A percentile compares a stretch with the other conserved stretches of the same genome.
Evolutionary conservation across 2,329 filamentous ascomycete genomes (phyloP).

Genomic region (Incumbomyces delicatus): DNA sequence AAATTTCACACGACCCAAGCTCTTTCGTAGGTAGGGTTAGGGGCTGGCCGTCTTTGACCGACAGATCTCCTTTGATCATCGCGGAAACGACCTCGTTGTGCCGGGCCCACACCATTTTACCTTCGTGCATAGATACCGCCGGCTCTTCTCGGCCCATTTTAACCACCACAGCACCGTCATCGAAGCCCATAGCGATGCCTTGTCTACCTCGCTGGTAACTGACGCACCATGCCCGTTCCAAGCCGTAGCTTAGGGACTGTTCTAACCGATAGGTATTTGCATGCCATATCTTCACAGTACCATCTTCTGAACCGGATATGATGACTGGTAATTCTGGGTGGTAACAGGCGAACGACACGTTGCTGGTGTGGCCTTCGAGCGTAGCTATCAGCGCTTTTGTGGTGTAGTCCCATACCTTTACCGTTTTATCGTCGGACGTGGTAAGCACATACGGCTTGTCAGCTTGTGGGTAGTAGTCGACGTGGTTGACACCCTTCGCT

Average conservation of each 20-base stretch:
- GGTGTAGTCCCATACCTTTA: conserved; percentile 99
- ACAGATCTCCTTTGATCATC: conserved; percentile 84
- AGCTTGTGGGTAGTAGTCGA: conserved; percentile 69
- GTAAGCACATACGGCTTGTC: conserved; percentile 82
- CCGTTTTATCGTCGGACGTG: conserved; percentile 89
- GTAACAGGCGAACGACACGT: conserved; percentile 96
- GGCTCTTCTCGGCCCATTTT: conserved; percentile 97
- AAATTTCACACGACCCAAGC: conserved; percentile 83
- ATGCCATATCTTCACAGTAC: conserved; percentile 96
- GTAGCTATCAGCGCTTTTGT: conserved; percentile 96
- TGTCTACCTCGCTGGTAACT: conserved; percentile 91
- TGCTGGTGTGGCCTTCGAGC: conserved; percentile 92
- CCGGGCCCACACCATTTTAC: conserved; percentile 91
- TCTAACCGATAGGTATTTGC: conserved; percentile 94
- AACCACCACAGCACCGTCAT: conserved; percentile 93
- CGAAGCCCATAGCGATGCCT: conserved; percentile 89
- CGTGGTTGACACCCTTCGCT: conserved; percentile 94
- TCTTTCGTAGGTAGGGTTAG: conserved; percentile 87
- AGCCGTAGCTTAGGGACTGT: conserved; percentile 88
- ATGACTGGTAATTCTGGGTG: conserved; percentile 95
- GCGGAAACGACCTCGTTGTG: conserved; percentile 93
- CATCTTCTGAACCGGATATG: conserved; percentile 94
- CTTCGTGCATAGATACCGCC: conserved; percentile 96
- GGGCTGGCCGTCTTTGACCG: conserved; percentile 77
- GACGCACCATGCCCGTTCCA: conserved; percentile 96